Evolutionary conservation across 2,329 filamentous ascomycete genomes (phyloP).

Genomic region (Westerdykella ornata): DNA sequence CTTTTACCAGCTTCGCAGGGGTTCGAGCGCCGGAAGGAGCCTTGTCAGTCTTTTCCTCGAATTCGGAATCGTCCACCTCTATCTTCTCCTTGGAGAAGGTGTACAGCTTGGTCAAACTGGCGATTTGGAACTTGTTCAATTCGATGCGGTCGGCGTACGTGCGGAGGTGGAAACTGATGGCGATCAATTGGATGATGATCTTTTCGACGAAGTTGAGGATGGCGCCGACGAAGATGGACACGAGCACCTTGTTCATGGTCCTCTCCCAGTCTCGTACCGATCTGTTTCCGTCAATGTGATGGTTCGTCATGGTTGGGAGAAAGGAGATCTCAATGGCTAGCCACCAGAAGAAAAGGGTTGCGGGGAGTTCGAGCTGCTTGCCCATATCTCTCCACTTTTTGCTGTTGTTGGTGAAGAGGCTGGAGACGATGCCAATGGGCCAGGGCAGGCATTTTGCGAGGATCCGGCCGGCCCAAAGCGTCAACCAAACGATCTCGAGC

Average conservation of each 20-base stretch:
- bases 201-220: constrained; percentile 83
- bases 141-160: constrained; percentile 90
- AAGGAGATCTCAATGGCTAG: constrained; percentile 81
- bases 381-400: constrained; percentile 94
- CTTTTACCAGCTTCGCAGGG: constrained; percentile 63
- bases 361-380: constrained; percentile 74
- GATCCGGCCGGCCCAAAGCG: constrained; percentile 71
- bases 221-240: constrained; percentile 73
- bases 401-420: constrained; percentile 73
- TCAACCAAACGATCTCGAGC: constrained; percentile 89
- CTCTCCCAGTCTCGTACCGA: constrained; percentile 61
- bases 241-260: constrained; percentile 76
- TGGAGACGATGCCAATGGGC: constrained; percentile 58
- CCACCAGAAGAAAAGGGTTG: constrained; percentile 87
- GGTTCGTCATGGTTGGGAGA: constrained; percentile 68
- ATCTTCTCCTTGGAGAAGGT: constrained; percentile 59
- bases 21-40: constrained; percentile 59
- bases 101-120: constrained; percentile 58
- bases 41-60: constrained; percentile 50
- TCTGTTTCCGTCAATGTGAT: constrained; percentile 50
- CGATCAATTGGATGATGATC: constrained; percentile 89
- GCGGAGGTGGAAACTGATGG: constrained; percentile 82
- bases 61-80: constrained; percentile 67
- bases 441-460: constrained; percentile 59
- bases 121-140: constrained; percentile 85